A percentile compares a stretch with the other conserved stretches of the same genome.
Conservation (phyloP, 176 grass and related monocot genomes). For the Hordeum vulgare region DNA sequence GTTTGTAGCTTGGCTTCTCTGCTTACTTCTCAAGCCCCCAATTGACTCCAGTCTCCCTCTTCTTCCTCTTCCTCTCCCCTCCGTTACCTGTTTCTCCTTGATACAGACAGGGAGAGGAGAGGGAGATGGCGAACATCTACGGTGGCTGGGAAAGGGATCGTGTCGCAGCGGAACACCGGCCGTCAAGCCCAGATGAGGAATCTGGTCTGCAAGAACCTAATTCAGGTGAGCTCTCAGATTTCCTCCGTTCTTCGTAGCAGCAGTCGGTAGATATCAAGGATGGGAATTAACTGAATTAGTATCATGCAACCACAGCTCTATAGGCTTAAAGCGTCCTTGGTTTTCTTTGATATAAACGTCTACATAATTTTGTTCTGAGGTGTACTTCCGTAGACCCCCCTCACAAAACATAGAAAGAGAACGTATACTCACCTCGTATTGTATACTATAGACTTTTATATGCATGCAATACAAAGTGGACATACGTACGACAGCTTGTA, state of each 20-base stretch:
- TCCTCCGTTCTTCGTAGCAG: neutral
- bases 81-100: neutral
- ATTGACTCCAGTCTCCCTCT: no score
- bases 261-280: neutral
- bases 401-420: no score
- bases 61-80: neutral
- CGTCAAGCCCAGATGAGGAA: constrained; percentile 32
- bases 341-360: neutral
- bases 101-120: neutral
- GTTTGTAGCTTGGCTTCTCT: neutral
- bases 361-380: no score
- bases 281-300: neutral
- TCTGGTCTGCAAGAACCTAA: neutral
- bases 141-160: constrained; percentile 10
- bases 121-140: constrained; percentile 55
- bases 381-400: no score
- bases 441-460: no score
- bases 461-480: no score
- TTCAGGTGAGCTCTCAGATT: neutral
- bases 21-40: no score
- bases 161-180: constrained; percentile 16
- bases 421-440: no score
- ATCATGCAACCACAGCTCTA: neutral
- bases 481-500: no score
- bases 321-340: neutral